These are phyloP conservation scores for Adiantum capillusveneris DNA, from an alignment of 75 land plant genomes.

Conservation along the genomic window DNA sequence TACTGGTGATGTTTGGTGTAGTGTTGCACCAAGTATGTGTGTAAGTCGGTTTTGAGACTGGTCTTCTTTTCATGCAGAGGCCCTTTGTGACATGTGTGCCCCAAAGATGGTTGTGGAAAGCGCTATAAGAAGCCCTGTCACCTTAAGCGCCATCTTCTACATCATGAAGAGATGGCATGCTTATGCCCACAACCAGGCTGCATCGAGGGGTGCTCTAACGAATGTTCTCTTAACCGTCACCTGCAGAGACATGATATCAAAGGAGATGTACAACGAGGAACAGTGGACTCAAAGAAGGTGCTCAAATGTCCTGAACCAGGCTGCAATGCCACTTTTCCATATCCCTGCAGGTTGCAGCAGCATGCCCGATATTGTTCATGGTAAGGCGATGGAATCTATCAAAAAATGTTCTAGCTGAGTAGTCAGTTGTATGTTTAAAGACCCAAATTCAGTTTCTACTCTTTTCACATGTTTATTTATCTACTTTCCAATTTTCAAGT, in stretches of 20 bases:
- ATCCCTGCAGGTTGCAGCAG: slow-evolving; percentile 43
- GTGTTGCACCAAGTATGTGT: background rate
- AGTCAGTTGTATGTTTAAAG: no score
- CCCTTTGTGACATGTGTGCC: slow-evolving; percentile 57
- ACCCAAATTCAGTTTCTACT: no score
- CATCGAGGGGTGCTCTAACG: slow-evolving; percentile 23
- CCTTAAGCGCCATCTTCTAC: slow-evolving; percentile 56
- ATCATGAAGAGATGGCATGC: slow-evolving; percentile 52
- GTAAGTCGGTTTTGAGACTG: background rate
- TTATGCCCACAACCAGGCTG: slow-evolving; percentile 57
- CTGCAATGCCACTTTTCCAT: slow-evolving; percentile 37
- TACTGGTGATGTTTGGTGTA: background rate
- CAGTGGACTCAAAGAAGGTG: slow-evolving; percentile 6
- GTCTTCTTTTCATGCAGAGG: slow-evolving; percentile 40
- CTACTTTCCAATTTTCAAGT: no score
- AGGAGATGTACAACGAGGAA: slow-evolving; percentile 23
- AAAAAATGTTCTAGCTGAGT: no score
- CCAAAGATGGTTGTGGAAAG: slow-evolving; percentile 45
- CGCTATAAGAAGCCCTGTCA: slow-evolving; percentile 66
- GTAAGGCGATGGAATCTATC: no score
- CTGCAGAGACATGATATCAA: slow-evolving; percentile 32
- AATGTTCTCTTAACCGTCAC: slow-evolving; percentile 30
- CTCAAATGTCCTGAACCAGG: slow-evolving; percentile 41
- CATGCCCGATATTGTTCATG: slow-evolving; percentile 61
- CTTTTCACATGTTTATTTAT: no score